Base-by-base conservation (phyloP, 192 early-diverging fungal genomes). In the Linnemannia zychae region DNA sequence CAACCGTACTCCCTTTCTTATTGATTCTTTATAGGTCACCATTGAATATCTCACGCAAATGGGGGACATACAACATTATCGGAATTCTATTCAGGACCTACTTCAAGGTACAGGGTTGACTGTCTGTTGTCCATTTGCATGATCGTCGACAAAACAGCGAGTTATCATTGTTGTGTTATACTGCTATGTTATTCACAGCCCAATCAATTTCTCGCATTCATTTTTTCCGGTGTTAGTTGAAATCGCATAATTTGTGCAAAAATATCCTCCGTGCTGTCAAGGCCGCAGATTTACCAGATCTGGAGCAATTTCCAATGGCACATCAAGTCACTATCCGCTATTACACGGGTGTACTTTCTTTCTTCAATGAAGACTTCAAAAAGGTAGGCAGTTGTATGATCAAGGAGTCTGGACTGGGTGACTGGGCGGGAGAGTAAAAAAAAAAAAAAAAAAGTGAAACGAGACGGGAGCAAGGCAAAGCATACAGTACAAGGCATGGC, bases 51-150 rank as follows among this genome's bases (percentile, higher is more conserved):
- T 97, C 97, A 18, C 91, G 96, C 40, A 97, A 97, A 79, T 98
- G 96, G 97, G 98, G 98, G 12, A 96, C 95, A 6, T 99, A 97
- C 86, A 94, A 90, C 72, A 92, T 99, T 79, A 93, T 92, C 60
- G 96, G 95, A 71, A 87, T 98, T 0, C 87, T 99, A 13, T 97
- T 99, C 83, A 91, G 91, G 67, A 95, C 95, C 3, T 99, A 98
- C 73, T 95, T 97, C 78, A 92, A 93, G 85, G 96, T 75, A 69
- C 5, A n/a, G 15, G 15, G 7, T 44, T 3, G 33, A 75, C 34
- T 40, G 28, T 38, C 18, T 37, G 13, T 76, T 5, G 3, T 0
- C 3, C 12, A 24, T 36, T 3, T 9, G 34, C 7, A 15, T 67
- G 7, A 70, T 57, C 28, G 1, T 16, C 28, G 2, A 31, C 57